Evolutionary conservation across 306 rosid species (phyloP).

Genomic region (Benincasa hispida): DNA sequence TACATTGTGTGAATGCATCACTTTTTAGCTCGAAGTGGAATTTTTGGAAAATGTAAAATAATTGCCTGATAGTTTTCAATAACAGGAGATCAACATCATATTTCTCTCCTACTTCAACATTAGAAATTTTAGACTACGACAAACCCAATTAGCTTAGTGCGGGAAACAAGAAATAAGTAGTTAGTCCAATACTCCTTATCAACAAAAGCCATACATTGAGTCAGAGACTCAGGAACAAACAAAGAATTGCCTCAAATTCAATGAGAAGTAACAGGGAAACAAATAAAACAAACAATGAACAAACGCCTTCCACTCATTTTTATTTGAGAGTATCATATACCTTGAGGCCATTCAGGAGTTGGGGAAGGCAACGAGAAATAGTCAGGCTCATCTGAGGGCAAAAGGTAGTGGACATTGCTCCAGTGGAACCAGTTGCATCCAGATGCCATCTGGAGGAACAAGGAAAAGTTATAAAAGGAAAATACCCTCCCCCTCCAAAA

Average conservation of each 20-base stretch:
- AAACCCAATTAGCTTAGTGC: not conserved
- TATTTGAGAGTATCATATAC: conserved; percentile 14
- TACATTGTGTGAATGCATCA: not conserved
- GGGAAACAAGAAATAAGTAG: not conserved
- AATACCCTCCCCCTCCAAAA: no score
- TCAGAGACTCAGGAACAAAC: not conserved
- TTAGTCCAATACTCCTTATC: not conserved
- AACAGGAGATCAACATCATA: not conserved
- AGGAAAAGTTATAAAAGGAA: not conserved
- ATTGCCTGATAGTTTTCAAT: not conserved
- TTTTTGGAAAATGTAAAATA: not conserved
- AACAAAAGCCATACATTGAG: not conserved
- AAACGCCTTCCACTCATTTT: not conserved
- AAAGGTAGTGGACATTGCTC: not conserved
- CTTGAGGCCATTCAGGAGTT: conserved; percentile 45
- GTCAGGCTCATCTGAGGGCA: conserved; percentile 1
- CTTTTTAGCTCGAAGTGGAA: not conserved
- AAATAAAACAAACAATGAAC: not conserved
- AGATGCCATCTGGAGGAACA: not conserved
- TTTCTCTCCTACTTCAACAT: not conserved
- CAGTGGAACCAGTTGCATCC: not conserved
- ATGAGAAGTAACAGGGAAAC: not conserved
- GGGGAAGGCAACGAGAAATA: conserved; percentile 6
- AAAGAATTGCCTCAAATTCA: not conserved
- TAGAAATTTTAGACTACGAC: not conserved